phyloP scores from a whole-genome alignment of 768 basidiomycete genomes.

The Mycena latifolia region DNA sequence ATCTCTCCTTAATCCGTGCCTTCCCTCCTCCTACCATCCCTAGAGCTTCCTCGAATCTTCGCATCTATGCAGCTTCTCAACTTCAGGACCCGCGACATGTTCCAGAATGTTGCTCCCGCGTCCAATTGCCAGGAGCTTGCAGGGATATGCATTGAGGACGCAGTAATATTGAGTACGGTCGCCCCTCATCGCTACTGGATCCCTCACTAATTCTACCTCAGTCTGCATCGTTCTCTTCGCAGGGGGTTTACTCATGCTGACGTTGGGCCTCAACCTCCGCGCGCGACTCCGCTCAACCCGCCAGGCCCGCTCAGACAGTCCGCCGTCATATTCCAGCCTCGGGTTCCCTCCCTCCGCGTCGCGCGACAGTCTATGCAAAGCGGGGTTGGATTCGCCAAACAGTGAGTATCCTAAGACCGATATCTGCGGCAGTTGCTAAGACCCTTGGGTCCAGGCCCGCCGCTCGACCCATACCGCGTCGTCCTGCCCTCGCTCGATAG shows the following conservation, averaged over 20 bases:
- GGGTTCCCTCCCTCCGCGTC: constrained; percentile 21
- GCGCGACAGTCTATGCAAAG: not conserved
- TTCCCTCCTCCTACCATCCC: constrained; percentile 5
- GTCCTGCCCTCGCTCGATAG: constrained; percentile 39
- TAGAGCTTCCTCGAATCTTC: not conserved
- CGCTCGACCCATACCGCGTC: constrained; percentile 43
- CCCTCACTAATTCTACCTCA: not conserved
- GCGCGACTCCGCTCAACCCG: constrained; percentile 2
- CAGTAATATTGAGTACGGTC: constrained; percentile 15
- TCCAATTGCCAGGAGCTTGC: constrained; percentile 8
- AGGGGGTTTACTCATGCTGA: constrained; percentile 13
- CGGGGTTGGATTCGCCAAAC: constrained; percentile 1
- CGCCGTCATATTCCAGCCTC: constrained; percentile 25
- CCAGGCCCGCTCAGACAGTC: not conserved
- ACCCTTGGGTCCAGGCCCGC: not conserved
- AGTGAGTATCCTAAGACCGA: constrained; percentile 19
- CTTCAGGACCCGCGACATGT: constrained; percentile 14
- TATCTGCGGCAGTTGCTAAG: constrained; percentile 8
- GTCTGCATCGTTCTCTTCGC: constrained; percentile 18
- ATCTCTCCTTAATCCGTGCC: not conserved
- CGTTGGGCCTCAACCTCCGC: constrained; percentile 19
- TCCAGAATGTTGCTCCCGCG: constrained; percentile 17
- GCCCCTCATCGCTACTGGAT: not conserved
- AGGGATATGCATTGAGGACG: constrained; percentile 17
- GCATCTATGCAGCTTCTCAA: constrained; percentile 9